A percentile compares a stretch with the other conserved stretches of the same genome.
Conservation (phyloP, 768 basidiomycete species). For the Termitomyces sp. region DNA sequence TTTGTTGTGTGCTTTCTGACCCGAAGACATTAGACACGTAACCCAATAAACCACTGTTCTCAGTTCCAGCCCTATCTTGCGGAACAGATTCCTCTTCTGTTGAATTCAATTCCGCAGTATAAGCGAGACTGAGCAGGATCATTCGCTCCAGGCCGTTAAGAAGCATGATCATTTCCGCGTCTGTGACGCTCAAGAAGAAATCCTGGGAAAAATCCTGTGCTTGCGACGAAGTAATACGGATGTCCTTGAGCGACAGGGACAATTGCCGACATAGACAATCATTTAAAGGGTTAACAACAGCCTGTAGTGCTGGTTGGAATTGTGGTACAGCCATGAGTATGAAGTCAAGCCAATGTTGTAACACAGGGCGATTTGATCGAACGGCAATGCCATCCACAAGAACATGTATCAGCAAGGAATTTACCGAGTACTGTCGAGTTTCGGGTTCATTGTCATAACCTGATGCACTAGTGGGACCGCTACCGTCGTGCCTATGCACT, state of each 20-base stretch:
- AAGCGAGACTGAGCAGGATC: conserved; percentile 65
- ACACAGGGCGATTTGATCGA: conserved; percentile 65
- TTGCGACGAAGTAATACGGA: conserved; percentile 36
- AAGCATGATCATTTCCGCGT: conserved; percentile 81
- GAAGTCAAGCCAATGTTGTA: conserved; percentile 98
- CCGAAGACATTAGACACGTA: conserved; percentile 92
- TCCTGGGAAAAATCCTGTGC: conserved; percentile 35
- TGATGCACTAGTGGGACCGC: conserved; percentile 25
- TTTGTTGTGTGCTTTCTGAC: conserved; percentile 48
- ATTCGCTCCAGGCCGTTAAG: conserved; percentile 82
- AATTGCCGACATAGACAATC: conserved; percentile 79
- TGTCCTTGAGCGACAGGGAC: conserved; percentile 48
- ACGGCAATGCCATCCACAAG: conserved; percentile 76
- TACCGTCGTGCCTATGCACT: conserved; percentile 25
- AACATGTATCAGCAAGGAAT: conserved; percentile 71
- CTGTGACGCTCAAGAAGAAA: conserved; percentile 50
- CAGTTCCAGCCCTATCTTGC: conserved; percentile 48
- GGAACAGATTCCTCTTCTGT: conserved; percentile 52
- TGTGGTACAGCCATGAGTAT: conserved; percentile 87
- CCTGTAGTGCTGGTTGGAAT: conserved; percentile 67
- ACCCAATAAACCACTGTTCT: conserved; percentile 71
- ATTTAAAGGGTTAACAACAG: conserved; percentile 65
- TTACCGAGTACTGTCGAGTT: conserved; percentile 42
- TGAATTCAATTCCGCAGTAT: conserved; percentile 41
- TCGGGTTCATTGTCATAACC: conserved; percentile 29